A percentile compares a stretch with the other conserved stretches of the same genome.
Evolutionary conservation across 768 basidiomycete species (phyloP).

Genomic region (Mrakia frigida): DNA sequence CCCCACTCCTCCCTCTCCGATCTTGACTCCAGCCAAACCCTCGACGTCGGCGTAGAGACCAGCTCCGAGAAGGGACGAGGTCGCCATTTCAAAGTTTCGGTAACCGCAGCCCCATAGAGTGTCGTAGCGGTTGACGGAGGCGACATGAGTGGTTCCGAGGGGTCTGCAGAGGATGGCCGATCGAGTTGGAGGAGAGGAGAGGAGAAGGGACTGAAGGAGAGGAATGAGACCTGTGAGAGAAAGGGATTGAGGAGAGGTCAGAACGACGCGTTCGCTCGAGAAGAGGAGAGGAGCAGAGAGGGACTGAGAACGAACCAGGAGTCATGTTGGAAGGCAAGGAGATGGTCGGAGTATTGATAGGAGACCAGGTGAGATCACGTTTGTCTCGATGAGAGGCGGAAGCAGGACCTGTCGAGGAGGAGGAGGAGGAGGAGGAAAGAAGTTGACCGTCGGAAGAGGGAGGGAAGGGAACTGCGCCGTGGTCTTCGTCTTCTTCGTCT

Average conservation of each 20-base stretch:
- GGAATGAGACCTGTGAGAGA: conserved; percentile 19
- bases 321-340: conserved; percentile 22
- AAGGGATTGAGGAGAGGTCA: too few relatives aligned
- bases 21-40: neutral
- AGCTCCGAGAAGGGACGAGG: conserved; percentile 18
- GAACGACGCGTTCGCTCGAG: neutral
- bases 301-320: conserved; percentile 9
- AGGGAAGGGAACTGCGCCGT: neutral
- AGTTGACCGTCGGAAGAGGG: neutral
- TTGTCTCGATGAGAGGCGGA: conserved; percentile 2
- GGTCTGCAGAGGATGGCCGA: conserved; percentile 29
- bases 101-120: conserved; percentile 27
- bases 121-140: conserved; percentile 5
- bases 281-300: neutral
- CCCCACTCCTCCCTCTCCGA: neutral
- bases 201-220: conserved; percentile 8
- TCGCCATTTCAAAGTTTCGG: conserved; percentile 28
- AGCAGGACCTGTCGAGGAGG: neutral
- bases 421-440: too few relatives aligned
- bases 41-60: neutral
- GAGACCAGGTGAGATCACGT: conserved; percentile 16
- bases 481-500: conserved; percentile 4
- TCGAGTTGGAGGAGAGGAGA: neutral
- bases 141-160: conserved; percentile 9
- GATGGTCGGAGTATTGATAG: neutral